phyloP scores from a whole-genome alignment of 2,329 filamentous ascomycete genomes.

The Beauveria sp. region DNA sequence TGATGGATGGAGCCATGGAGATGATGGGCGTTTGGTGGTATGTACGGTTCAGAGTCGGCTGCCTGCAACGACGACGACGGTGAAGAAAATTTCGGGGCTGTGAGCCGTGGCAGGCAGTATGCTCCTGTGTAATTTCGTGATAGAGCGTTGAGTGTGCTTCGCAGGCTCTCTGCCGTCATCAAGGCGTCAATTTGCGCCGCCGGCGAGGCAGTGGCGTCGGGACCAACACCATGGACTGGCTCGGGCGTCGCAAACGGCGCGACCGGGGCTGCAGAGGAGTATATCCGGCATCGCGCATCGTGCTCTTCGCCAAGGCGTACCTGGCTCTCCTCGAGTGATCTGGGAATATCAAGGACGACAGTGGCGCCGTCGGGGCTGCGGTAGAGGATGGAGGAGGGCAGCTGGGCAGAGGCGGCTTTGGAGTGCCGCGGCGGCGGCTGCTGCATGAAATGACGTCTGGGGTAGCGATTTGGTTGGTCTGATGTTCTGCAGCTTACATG shows the following conservation, averaged over 20 bases:
- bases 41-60: constrained; percentile 15
- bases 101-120: constrained; percentile 38
- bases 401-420: constrained; percentile 1
- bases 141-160: constrained; percentile 31
- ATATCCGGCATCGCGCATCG: constrained; percentile 25
- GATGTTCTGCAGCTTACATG: background rate
- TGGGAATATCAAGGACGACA: constrained; percentile 60
- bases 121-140: constrained; percentile 28
- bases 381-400: constrained; percentile 25
- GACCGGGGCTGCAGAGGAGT: constrained; percentile 36
- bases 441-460: background rate
- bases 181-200: constrained; percentile 46
- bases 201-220: constrained; percentile 23
- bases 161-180: constrained; percentile 42
- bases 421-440: background rate
- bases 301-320: constrained; percentile 31
- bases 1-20: constrained; percentile 42
- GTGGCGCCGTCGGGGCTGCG: constrained; percentile 32
- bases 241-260: constrained; percentile 46
- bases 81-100: constrained; percentile 10
- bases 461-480: background rate
- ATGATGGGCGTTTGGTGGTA: constrained; percentile 36
- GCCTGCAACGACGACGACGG: background rate
- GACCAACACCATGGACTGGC: constrained; percentile 13
- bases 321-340: constrained; percentile 62